Evolutionary conservation across 2,329 filamentous ascomycete genomes (phyloP).

Genomic region (Colletotrichum sublineola): DNA sequence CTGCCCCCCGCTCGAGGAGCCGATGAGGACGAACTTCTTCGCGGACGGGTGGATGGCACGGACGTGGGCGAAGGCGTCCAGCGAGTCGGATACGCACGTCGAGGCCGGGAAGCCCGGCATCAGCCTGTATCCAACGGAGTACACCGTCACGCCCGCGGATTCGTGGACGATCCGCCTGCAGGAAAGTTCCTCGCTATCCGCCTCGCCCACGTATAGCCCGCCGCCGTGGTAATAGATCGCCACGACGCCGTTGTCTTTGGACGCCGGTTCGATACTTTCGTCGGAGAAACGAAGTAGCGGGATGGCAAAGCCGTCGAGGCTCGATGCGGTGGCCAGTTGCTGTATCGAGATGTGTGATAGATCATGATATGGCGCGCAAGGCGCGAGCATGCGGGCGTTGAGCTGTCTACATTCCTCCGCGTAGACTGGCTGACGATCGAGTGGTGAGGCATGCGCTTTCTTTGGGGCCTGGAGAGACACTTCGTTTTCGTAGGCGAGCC

Average conservation of each 20-base stretch:
- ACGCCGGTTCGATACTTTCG: neutral
- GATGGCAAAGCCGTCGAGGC: conserved; percentile 51
- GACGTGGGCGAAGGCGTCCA: conserved; percentile 53
- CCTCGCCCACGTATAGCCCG: conserved; percentile 61
- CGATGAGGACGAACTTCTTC: conserved; percentile 53
- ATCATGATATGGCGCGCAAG: conserved; percentile 53
- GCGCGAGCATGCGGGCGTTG: conserved; percentile 52
- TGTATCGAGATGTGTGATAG: conserved; percentile 52
- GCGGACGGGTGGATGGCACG: conserved; percentile 29
- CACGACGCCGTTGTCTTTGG: conserved; percentile 44
- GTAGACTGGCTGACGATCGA: conserved; percentile 56
- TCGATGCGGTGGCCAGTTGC: conserved; percentile 50
- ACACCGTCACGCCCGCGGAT: conserved; percentile 51
- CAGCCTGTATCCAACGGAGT: conserved; percentile 62
- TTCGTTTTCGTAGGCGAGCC: conserved; percentile 55
- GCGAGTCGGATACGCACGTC: conserved; percentile 58
- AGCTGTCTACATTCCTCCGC: conserved; percentile 56
- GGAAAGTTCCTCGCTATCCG: conserved; percentile 63
- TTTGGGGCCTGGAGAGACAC: conserved; percentile 47
- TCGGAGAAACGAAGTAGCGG: conserved; percentile 49
- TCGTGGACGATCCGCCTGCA: conserved; percentile 57
- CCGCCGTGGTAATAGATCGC: conserved; percentile 65
- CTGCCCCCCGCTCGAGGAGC: conserved; percentile 64
- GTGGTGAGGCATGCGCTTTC: conserved; percentile 45
- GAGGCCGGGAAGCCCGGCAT: conserved; percentile 56